Evolutionary conservation across 1,284 basidiomycete genomes (phyloP), one percentile per base, ranked within the genome.

Genomic region (Ganoderma sinense): DNA sequence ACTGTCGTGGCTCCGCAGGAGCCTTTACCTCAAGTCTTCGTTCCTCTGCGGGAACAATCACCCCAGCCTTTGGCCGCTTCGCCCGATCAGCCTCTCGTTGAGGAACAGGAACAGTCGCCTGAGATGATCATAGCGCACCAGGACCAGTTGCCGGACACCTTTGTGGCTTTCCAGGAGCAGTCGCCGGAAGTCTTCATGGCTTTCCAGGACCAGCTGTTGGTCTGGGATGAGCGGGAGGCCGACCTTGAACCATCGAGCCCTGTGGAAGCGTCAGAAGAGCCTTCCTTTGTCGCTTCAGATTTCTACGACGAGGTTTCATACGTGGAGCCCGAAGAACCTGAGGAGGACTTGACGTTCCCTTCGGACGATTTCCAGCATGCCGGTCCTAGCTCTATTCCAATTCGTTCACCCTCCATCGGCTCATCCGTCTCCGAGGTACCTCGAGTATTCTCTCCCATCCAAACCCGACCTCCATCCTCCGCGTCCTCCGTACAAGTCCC

Each of bases 371-470:
- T 31, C 53, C 63, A 65, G 33, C 23, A 41, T 8, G 53, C 31
- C 10, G 29, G 53, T 16, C 23, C 40, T 2, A 58, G 51, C 26
- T 20, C 53, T 8, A 20, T 18, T 8, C 29, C 51, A 14, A 29
- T 43, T 18, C 62, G 66, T 23, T 59, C 65, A 7, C 29, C 36
- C 23, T 68, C 67, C 3, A 39, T 48, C 29, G 64, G 56, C 3
- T 64, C 64, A 11, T 64, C 64, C 0, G 10, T n/a, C n/a, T 63
- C 67, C 7, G 58, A 65, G 26, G 14, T 14, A 1, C 41, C 61
- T 8, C 68, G 39, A 39, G 70, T 73, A 23, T 73, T 73, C 60
- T 73, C 70, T 1, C 70, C 72, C 8, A 53, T 62, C 10, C 31
- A 51, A 10, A 39, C 51, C 31, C 61, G 31, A 6, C 40, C 60